Evolutionary conservation across 2,329 filamentous ascomycete species (phyloP).

Genomic region (Cladosporium sp.): DNA sequence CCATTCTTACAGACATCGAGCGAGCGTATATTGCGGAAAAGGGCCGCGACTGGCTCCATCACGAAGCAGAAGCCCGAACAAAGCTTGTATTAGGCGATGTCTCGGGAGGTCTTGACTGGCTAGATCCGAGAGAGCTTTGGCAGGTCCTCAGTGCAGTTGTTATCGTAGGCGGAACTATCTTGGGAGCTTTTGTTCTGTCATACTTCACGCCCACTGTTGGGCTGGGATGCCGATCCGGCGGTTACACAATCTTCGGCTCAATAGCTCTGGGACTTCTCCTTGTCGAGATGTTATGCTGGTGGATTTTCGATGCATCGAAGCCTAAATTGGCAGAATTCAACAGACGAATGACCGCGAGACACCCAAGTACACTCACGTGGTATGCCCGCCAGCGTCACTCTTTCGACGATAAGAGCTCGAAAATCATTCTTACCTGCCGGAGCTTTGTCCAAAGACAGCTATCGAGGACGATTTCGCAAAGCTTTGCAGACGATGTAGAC

Average conservation of each 20-base stretch:
- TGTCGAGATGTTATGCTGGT: slow-evolving; percentile 37
- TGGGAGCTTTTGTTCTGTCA: slow-evolving; percentile 39
- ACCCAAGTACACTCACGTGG: neutral
- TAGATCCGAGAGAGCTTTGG: slow-evolving; percentile 42
- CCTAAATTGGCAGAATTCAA: neutral
- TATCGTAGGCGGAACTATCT: slow-evolving; percentile 34
- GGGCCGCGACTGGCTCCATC: slow-evolving; percentile 37
- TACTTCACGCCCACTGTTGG: slow-evolving; percentile 46
- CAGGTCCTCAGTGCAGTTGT: slow-evolving; percentile 36
- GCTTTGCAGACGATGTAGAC: neutral
- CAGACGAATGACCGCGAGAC: neutral
- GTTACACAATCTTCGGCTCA: slow-evolving; percentile 40
- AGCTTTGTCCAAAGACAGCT: neutral
- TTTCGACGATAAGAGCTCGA: neutral
- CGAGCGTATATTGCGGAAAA: slow-evolving; percentile 35
- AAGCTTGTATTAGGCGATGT: slow-evolving; percentile 34
- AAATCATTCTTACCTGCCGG: neutral
- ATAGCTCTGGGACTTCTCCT: slow-evolving; percentile 33
- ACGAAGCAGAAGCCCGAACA: slow-evolving; percentile 29
- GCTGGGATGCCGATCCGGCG: slow-evolving; percentile 37
- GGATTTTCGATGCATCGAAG: slow-evolving; percentile 21
- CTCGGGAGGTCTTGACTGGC: slow-evolving; percentile 34
- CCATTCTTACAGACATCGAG: slow-evolving; percentile 41
- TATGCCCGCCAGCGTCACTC: neutral
- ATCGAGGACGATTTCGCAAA: neutral